Conservation (phyloP, 139 green algal species). For the Chlamydomonas schloesseri region DNA sequence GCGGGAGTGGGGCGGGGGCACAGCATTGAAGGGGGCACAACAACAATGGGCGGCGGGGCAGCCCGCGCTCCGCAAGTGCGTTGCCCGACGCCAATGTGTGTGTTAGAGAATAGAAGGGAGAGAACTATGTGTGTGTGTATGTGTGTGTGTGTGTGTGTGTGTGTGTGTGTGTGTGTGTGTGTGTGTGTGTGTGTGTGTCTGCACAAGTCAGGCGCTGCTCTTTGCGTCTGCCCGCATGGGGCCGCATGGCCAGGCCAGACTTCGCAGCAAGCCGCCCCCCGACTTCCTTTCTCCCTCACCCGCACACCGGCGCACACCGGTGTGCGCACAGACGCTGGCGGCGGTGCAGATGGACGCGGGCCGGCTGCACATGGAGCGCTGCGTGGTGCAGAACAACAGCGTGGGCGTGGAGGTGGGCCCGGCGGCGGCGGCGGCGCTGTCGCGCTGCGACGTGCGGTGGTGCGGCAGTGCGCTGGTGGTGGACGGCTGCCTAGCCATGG, state of each 20-base stretch:
- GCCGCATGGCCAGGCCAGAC: too few species aligned
- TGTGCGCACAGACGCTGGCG: background rate
- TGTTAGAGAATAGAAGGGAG: background rate
- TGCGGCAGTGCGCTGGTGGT: conserved; percentile 27
- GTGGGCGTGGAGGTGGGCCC: conserved; percentile 41
- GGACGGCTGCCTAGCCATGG: conserved; percentile 37
- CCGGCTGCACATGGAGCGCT: background rate
- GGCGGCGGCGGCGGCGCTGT: conserved; percentile 17
- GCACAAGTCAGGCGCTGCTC: too few species aligned
- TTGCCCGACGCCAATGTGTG: background rate
- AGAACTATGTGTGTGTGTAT: too few species aligned
- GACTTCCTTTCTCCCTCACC: background rate
- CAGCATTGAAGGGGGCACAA: background rate
- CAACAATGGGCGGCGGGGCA: too few species aligned
- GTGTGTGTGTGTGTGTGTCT: too few species aligned
- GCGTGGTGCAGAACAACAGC: background rate
- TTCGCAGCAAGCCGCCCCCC: background rate
- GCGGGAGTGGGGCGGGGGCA: background rate
- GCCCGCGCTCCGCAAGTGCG: too few species aligned
- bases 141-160: too few species aligned
- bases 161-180: too few species aligned
- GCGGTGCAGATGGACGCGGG: conserved; percentile 36
- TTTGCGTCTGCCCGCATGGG: too few species aligned
- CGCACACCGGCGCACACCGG: background rate
- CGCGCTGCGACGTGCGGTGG: conserved; percentile 7